Evolutionary conservation across 345 rosid species (phyloP), one percentile per base, ranked within the genome.

Genomic region (Bretschneidera sinensis): DNA sequence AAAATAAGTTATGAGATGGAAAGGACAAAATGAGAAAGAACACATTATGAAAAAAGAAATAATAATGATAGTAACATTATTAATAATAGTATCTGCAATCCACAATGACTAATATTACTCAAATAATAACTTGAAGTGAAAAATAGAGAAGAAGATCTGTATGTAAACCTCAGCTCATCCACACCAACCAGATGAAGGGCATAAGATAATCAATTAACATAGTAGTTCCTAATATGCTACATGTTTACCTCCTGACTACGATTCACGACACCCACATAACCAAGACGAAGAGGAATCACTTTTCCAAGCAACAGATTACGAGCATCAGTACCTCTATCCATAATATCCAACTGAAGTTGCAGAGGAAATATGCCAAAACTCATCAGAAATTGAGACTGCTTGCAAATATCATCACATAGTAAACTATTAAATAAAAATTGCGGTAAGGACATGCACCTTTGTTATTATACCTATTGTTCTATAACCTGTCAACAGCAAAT

Each of bases 311-410:
- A 71, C 61, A 83, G 57, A 66, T 92, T 89, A 21, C 97, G 86
- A 35, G 97, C 97, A 74, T 89, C 94, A 56, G 98, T 92, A 72
- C 98, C 98, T 85, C 98, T 83, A 77, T 92, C 98, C 98, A 92
- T 92, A 57, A 92, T 89, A 74, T 92, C 98, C 76, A 92, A 75
- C 98, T 89, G 86, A 61, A 70, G 33, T 56, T 60, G 76, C 39
- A 69, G 25, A 54, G 34, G 49, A 70, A 51, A 72, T 6, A 54
- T 9, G 47, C 25, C 51, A 68, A 21, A 65, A 35, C 43, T 45
- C 69, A 63, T 74, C 43, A 71, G 67, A 60, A 66, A 53, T 39
- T 17, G 24, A 43, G 17, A 66, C 18, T 28, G 24, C 48, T 55
- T 58, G 5, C 45, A 33, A 28, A 33, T 33, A 35, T 49, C 0